These are phyloP conservation scores for Dendrothele bispora DNA, from an alignment of 768 basidiomycete genomes.

Conservation along the genomic window DNA sequence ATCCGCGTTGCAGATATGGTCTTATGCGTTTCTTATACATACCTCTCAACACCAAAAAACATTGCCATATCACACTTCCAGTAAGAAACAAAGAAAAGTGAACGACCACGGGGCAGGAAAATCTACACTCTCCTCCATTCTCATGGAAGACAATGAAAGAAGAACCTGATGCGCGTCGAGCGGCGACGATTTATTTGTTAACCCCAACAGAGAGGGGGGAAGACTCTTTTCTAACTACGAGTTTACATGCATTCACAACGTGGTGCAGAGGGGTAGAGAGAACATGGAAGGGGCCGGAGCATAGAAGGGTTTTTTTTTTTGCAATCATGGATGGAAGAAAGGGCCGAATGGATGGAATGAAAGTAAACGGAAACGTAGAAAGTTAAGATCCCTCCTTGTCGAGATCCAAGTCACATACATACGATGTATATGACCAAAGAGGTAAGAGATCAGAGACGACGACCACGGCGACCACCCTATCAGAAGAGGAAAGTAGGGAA, in stretches of 20 bases:
- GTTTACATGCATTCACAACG: background rate
- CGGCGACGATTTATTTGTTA: conserved; percentile 70
- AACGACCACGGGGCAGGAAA: conserved; percentile 81
- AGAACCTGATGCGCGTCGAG: conserved; percentile 81
- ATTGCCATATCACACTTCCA: too few relatives aligned
- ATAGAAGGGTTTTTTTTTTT: background rate
- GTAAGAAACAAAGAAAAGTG: conserved; percentile 14
- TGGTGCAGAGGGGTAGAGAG: background rate
- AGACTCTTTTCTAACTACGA: conserved; percentile 20
- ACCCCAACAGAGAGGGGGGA: conserved; percentile 34
- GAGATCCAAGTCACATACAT: conserved; percentile 7
- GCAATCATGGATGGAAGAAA: too few relatives aligned
- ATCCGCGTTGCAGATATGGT: too few relatives aligned
- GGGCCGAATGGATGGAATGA: too few relatives aligned
- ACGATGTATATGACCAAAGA: conserved; percentile 14
- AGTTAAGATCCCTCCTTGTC: conserved; percentile 15
- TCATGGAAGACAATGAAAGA: too few relatives aligned
- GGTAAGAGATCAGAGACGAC: conserved; percentile 67
- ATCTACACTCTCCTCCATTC: too few relatives aligned
- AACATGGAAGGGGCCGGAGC: too few relatives aligned
- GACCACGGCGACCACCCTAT: conserved; percentile 99
- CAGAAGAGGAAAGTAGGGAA: conserved; percentile 8
- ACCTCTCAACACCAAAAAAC: too few relatives aligned
- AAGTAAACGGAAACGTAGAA: conserved; percentile 10
- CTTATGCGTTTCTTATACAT: too few relatives aligned